phyloP scores from a whole-genome alignment of 2,329 filamentous ascomycete species.

The Xylariaceae sp. region DNA sequence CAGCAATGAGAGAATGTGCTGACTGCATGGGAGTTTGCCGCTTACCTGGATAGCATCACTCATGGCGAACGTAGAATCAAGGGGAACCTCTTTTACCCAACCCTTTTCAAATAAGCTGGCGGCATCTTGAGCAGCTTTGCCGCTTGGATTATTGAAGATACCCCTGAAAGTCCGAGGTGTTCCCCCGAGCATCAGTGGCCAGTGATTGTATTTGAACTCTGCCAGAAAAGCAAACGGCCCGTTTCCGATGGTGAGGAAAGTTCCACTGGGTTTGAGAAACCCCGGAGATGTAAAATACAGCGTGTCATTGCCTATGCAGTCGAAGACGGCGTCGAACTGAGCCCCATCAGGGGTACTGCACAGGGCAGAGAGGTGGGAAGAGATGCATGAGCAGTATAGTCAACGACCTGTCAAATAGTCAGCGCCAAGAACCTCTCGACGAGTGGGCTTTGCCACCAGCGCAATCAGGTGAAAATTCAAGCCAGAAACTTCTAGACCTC shows the following conservation, averaged over 20 bases:
- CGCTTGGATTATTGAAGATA: conserved; percentile 8
- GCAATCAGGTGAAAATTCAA: too few species aligned
- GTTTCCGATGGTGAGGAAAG: conserved; percentile 14
- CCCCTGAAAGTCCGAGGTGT: conserved; percentile 10
- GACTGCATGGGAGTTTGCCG: background rate
- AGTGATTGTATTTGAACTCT: conserved; percentile 11
- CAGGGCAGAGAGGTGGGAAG: conserved; percentile 10
- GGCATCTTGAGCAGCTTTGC: conserved; percentile 7
- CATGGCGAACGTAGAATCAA: conserved; percentile 14
- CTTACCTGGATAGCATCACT: conserved; percentile 11
- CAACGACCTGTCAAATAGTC: conserved; percentile 17
- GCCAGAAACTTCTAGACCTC: too few species aligned
- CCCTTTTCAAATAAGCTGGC: conserved; percentile 5
- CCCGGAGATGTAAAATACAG: conserved; percentile 14
- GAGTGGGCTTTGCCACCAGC: too few species aligned
- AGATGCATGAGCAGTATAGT: conserved; percentile 14
- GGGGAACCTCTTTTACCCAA: conserved; percentile 9
- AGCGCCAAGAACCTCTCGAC: too few species aligned
- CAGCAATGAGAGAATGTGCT: background rate
- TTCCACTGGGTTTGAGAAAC: conserved; percentile 14
- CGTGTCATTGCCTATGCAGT: conserved; percentile 16
- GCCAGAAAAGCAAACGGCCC: conserved; percentile 11
- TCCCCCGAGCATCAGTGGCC: conserved; percentile 14
- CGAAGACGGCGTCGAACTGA: conserved; percentile 14
- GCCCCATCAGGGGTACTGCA: conserved; percentile 1